These are phyloP conservation scores for Chalaropsis ovoidea DNA, from an alignment of 2,329 filamentous ascomycete species.

Conservation along the genomic window DNA sequence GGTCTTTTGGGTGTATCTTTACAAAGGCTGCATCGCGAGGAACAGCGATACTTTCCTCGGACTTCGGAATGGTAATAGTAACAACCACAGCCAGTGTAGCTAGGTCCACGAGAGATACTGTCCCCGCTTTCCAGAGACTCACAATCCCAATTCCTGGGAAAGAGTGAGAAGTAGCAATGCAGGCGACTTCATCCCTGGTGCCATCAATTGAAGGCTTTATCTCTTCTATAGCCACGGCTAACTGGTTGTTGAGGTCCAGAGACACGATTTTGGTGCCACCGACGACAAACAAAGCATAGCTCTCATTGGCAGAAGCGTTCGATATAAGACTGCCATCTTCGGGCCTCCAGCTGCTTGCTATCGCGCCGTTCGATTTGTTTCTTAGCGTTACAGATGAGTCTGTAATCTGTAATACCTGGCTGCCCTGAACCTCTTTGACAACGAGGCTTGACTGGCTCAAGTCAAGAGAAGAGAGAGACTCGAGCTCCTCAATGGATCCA, in stretches of 20 bases:
- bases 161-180: constrained; percentile 61
- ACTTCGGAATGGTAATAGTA: constrained; percentile 50
- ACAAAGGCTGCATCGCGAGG: constrained; percentile 73
- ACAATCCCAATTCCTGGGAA: constrained; percentile 60
- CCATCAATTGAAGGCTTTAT: constrained; percentile 40
- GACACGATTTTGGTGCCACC: constrained; percentile 64
- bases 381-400: constrained; percentile 48
- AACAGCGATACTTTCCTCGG: constrained; percentile 61
- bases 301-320: constrained; percentile 62
- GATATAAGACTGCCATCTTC: constrained; percentile 53
- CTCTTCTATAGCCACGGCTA: constrained; percentile 47
- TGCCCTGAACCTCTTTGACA: constrained; percentile 40
- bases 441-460: constrained; percentile 60
- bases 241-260: constrained; percentile 50
- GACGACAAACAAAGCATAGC: constrained; percentile 61
- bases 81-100: constrained; percentile 55
- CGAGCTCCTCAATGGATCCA: constrained; percentile 77
- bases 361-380: neutral
- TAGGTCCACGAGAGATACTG: constrained; percentile 63
- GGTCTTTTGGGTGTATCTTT: constrained; percentile 56
- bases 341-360: constrained; percentile 43
- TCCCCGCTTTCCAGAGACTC: constrained; percentile 79
- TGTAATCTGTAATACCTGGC: constrained; percentile 70
- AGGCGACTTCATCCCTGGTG: constrained; percentile 64
- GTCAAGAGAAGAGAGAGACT: constrained; percentile 59